Evolutionary conservation across 352 stramenopile genomes (phyloP).

Genomic region (Pseudoperonospora humuli): DNA sequence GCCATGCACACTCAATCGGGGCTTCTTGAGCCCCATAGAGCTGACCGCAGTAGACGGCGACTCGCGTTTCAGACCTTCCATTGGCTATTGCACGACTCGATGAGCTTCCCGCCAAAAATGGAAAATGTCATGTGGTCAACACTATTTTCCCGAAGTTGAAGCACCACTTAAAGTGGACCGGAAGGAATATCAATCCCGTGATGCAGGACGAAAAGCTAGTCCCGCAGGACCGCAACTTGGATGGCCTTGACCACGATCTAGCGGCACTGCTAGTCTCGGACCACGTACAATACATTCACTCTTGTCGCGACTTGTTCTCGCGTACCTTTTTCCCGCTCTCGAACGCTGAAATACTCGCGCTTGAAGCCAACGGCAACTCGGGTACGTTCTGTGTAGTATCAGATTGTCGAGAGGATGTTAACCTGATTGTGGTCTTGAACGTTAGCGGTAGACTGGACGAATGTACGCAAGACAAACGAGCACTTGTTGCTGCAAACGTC

Average conservation of each 20-base stretch:
- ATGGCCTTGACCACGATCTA: constrained; percentile 7
- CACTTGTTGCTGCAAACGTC: constrained; percentile 18
- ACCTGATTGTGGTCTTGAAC: background rate
- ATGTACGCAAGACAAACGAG: constrained; percentile 36
- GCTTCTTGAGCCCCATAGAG: constrained; percentile 24
- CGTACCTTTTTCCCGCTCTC: constrained; percentile 37
- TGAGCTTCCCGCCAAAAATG: constrained; percentile 14
- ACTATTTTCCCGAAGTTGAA: background rate
- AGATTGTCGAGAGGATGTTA: background rate
- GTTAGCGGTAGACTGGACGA: constrained; percentile 55
- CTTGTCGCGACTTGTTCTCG: constrained; percentile 5
- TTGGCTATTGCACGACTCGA: constrained; percentile 4
- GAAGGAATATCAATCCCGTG: background rate
- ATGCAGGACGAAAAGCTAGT: background rate
- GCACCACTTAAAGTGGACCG: constrained; percentile 2
- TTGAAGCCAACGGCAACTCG: constrained; percentile 56
- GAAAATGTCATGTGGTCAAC: constrained; percentile 2
- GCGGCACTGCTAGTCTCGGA: constrained; percentile 19
- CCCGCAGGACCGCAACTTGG: background rate
- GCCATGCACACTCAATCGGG: constrained; percentile 22
- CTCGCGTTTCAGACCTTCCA: constrained; percentile 35
- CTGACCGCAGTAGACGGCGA: background rate
- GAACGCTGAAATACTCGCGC: constrained; percentile 30
- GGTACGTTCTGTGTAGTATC: constrained; percentile 24
- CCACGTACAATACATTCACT: constrained; percentile 27